Base-by-base conservation (phyloP, 2,329 filamentous ascomycete species). In the Zasmidium angulare region DNA sequence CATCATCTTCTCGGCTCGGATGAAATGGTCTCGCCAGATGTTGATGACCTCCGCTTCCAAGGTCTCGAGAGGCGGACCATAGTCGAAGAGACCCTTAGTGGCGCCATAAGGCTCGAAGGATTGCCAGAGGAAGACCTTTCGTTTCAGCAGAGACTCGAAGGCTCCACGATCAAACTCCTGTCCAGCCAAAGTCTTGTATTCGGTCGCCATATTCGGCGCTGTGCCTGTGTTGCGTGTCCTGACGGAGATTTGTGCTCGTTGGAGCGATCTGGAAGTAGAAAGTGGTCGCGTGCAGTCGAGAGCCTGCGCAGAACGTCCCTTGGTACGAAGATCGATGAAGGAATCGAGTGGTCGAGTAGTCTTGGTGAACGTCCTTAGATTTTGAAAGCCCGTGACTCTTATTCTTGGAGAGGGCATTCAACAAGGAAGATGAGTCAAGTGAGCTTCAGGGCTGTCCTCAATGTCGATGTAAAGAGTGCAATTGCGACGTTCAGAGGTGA, bases 1-100 rank as follows among this genome's bases (percentile, higher is more conserved):
- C 67, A 96, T 86, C 91, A 96, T 96, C 74, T 96, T 90, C 81
- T 96, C 92, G 80, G 93, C 89, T 59, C 96, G 82, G 63, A 96
- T 87, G 74, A 96, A 96, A 79, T 96, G 92, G 77, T 96, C 96
- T 75, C 91, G 85, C 93, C 93, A 97, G 65, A 87, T 74, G 74
- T 96, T 91, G 74, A 96, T 82, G 68, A 97, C 89, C 78, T 95
- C 93, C 71, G 90, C 87, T 77, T 96, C 89, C 60, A 96, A 84
- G 51, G 90, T 85, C 77, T 89, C 93, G 66, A 93, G 91, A 29
- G 93, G 90, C 26, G 93, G 92, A 67, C 93, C 93, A 78, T 96
- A 96, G 78, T 97, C 93, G 80, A 91, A 97, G 59, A 96, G 88
- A 66, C 72, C 73, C 61, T 75, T 75, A 60, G 71, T 70, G 12